Base-by-base conservation (phyloP, 75 land plant species). In the Selaginella moellendorffii region DNA sequence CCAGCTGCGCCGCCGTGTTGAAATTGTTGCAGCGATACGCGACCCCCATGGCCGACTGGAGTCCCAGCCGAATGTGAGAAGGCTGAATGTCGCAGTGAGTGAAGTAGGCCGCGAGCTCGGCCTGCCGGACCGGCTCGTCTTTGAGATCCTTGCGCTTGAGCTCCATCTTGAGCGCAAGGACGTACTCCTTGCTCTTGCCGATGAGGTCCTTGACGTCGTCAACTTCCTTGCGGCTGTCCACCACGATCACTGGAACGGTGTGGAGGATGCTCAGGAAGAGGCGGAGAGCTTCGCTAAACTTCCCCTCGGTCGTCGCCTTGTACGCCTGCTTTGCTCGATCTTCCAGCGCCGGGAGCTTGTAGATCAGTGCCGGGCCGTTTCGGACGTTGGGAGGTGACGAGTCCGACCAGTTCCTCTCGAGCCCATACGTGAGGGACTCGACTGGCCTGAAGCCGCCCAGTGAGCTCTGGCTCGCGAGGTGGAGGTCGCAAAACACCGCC, bases 61-160 rank as follows among this genome's bases (percentile, higher is more conserved):
- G 54, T 27, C 84, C 78, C 30, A 82, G 68, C 66, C 71, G 76
- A 72, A 71, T 8, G 66, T 82, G 85, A 59, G 69, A 71, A 42
- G 65, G 53, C 62, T 82, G 83, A n/a, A 82, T 78, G 24, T 77
- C 73, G 59, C 83, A 82, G 52, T 82, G 85, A 20, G 85, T 80
- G 54, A 82, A 82, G 64, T 82, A 82, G 23, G 85, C 83, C 24
- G 85, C 83, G 23, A 82, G 75, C 68, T 82, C 85, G 19, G 80
- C 72, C 52, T 82, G 85, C 21, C 83, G 83, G 46, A 77, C 66
- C 24, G 74, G 28, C 19, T 82, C 74, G 42, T 77, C 80, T 29
- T 65, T 82, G 62, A 63, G 26, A n/a, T 80, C 85, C 46, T 68
- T 80, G 71, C 85, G 80, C 77, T 74, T 80, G 26, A 82, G 63